Evolutionary conservation across 2,329 filamentous ascomycete species (phyloP).

Genomic region (Penicillium griseofulvum): DNA sequence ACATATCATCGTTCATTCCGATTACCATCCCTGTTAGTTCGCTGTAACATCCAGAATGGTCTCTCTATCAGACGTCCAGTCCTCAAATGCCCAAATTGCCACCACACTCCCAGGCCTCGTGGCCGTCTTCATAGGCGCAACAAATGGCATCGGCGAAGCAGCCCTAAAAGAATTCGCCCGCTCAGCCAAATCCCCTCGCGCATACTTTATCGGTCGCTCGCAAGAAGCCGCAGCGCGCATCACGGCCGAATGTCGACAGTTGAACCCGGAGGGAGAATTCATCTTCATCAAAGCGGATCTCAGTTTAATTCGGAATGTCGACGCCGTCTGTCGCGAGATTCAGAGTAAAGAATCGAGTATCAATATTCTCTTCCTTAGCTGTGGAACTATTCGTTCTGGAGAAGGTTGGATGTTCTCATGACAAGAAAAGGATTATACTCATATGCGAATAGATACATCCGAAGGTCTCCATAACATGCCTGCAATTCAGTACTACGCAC

Average conservation of each 20-base stretch:
- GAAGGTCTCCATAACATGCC: slow-evolving; percentile 57
- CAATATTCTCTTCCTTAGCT: slow-evolving; percentile 56
- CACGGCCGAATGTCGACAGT: slow-evolving; percentile 40
- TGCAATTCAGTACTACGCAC: slow-evolving; percentile 57
- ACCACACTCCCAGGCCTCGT: slow-evolving; percentile 42
- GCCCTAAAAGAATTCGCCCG: slow-evolving; percentile 48
- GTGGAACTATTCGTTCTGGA: slow-evolving; percentile 43
- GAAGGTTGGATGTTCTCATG: slow-evolving; percentile 7
- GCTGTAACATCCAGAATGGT: slow-evolving; percentile 6
- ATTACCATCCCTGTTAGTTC: no score
- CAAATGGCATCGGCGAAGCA: slow-evolving; percentile 52
- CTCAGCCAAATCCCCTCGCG: slow-evolving; percentile 40
- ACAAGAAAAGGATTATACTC: neutral
- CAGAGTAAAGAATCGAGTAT: slow-evolving; percentile 50
- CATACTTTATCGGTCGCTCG: slow-evolving; percentile 52
- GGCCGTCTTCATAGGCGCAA: slow-evolving; percentile 53
- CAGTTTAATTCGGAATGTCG: slow-evolving; percentile 49
- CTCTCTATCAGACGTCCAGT: slow-evolving; percentile 7
- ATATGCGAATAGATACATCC: slow-evolving; percentile 46
- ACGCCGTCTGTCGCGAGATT: slow-evolving; percentile 52
- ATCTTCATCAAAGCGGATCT: slow-evolving; percentile 50
- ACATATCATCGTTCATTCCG: no score
- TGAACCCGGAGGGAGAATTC: slow-evolving; percentile 48
- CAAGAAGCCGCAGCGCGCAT: slow-evolving; percentile 43
- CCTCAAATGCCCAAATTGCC: slow-evolving; percentile 12